These are phyloP conservation scores for Citrus sinensis DNA, from an alignment of 345 rosid species.

Conservation along the genomic window DVS_A1.0 CM039168.1:2338501-2339000, in stretches of 20 bases:
- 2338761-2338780: not conserved
- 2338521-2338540: slow-evolving; percentile 95
- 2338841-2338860: not conserved
- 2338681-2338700: slow-evolving; percentile 68
- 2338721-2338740: not conserved
- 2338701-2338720: not conserved
- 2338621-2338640: slow-evolving; percentile 71
- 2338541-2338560: slow-evolving; percentile 70
- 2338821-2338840: not conserved
- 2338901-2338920: not conserved
- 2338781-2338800: not conserved
- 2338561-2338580: slow-evolving; percentile 95
- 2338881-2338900: not conserved
- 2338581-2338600: slow-evolving; percentile 87
- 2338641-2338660: slow-evolving; percentile 81
- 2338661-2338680: slow-evolving; percentile 87
- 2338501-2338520: slow-evolving; percentile 64
- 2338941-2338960: not conserved
- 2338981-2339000: not conserved
- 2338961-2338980: not conserved
- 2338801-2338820: not conserved
- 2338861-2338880: not conserved
- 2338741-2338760: not conserved
- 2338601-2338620: slow-evolving; percentile 68
- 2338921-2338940: not conserved